These are phyloP conservation scores for Albizia julibrissin DNA, from an alignment of 306 rosid genomes.

Conservation along the genomic window DNA sequence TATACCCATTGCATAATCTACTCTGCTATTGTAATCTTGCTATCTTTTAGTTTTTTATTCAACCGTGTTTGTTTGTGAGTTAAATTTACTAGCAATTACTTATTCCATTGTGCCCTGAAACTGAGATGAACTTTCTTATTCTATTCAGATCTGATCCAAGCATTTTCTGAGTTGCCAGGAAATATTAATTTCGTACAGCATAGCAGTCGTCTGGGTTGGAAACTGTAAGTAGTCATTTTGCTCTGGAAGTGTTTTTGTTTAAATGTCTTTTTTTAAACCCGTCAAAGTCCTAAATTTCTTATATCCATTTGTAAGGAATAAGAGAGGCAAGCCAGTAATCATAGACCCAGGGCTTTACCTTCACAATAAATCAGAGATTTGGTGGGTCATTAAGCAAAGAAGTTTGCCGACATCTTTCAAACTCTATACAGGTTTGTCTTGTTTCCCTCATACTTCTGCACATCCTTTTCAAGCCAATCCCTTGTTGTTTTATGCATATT, in stretches of 20 bases:
- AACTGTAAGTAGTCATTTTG: slow-evolving; percentile 44
- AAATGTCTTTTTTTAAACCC: background rate
- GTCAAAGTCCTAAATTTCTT: slow-evolving; percentile 2
- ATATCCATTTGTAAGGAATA: slow-evolving; percentile 60
- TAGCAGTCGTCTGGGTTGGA: slow-evolving; percentile 89
- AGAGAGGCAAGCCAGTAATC: slow-evolving; percentile 83
- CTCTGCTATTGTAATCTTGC: background rate
- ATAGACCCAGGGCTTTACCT: slow-evolving; percentile 88
- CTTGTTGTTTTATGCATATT: background rate
- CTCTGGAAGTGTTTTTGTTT: slow-evolving; percentile 9
- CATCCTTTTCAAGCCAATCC: background rate
- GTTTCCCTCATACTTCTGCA: background rate
- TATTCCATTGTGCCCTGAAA: background rate
- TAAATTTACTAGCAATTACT: background rate
- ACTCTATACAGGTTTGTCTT: slow-evolving; percentile 81
- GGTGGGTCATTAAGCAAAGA: slow-evolving; percentile 90
- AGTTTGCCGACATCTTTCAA: slow-evolving; percentile 80
- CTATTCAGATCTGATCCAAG: slow-evolving; percentile 75
- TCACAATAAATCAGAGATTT: slow-evolving; percentile 76
- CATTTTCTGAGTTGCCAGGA: slow-evolving; percentile 79
- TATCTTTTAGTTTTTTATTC: background rate
- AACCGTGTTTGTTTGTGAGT: background rate
- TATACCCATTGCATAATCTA: background rate
- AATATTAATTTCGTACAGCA: slow-evolving; percentile 85
- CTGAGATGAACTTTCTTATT: slow-evolving; percentile 7